Evolutionary conservation across 164 flowering plant genomes (phyloP).

Genomic region (Litsea cubeba): DNA sequence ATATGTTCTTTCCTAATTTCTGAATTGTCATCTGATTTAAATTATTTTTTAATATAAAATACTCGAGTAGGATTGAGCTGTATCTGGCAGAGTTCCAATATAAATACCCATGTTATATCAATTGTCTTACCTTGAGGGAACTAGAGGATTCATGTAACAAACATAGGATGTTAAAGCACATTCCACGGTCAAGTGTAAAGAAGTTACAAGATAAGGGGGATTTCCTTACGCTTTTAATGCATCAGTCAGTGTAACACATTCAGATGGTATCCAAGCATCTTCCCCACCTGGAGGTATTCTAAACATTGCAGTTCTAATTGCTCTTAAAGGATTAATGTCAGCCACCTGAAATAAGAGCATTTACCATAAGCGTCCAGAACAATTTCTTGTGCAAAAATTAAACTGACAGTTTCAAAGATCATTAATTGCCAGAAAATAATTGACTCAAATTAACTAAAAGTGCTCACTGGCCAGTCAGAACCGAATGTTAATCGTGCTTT

Average conservation of each 20-base stretch:
- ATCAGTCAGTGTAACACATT: conserved; percentile 52
- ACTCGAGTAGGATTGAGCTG: no score
- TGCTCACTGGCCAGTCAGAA: conserved; percentile 97
- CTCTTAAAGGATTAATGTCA: conserved; percentile 65
- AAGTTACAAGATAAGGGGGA: background rate
- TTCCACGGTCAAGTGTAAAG: background rate
- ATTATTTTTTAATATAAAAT: no score
- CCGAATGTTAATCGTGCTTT: conserved; percentile 75
- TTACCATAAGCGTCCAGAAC: background rate
- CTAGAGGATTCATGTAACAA: no score
- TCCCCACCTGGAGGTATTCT: conserved; percentile 80
- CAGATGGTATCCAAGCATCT: conserved; percentile 69
- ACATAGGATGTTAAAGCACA: no score
- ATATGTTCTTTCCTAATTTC: no score
- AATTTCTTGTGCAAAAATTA: background rate
- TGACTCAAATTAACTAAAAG: background rate
- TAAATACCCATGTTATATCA: no score
- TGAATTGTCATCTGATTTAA: no score
- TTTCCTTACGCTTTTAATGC: conserved; percentile 76
- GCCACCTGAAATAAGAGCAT: conserved; percentile 55
- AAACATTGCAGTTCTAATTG: conserved; percentile 63
- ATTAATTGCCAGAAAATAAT: background rate
- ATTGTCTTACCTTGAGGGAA: no score
- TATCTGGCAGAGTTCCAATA: no score
- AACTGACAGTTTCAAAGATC: background rate